These are phyloP conservation scores for Psilocybe subaeruginosa DNA, from an alignment of 768 basidiomycete genomes.

Conservation along the genomic window DNA sequence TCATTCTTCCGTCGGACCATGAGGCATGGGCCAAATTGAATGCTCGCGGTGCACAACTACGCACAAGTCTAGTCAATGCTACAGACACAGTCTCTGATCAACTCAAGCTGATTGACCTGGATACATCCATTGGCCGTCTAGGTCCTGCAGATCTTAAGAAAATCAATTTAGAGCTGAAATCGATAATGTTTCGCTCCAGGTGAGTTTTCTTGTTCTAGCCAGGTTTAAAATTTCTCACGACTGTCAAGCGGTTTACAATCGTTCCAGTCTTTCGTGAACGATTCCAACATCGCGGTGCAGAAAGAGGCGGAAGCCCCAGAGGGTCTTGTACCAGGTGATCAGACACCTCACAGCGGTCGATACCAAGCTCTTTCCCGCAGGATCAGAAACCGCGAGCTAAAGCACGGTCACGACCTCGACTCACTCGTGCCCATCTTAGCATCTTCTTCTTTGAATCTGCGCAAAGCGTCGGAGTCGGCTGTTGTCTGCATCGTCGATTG, in stretches of 20 bases:
- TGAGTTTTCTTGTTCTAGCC: slow-evolving; percentile 13
- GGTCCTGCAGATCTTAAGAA: slow-evolving; percentile 44
- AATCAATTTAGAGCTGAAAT: slow-evolving; percentile 40
- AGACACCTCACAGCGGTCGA: slow-evolving; percentile 25
- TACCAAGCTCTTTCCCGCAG: slow-evolving; percentile 31
- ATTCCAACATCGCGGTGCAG: slow-evolving; percentile 28
- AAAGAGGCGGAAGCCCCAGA: slow-evolving; percentile 21
- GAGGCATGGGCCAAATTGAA: slow-evolving; percentile 32
- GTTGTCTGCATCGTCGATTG: slow-evolving; percentile 29
- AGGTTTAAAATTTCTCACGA: not conserved
- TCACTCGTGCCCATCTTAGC: slow-evolving; percentile 44
- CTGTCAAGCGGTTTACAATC: slow-evolving; percentile 35
- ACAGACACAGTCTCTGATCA: slow-evolving; percentile 36
- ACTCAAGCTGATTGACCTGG: slow-evolving; percentile 41
- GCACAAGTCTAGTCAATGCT: slow-evolving; percentile 32
- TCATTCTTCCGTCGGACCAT: slow-evolving; percentile 35
- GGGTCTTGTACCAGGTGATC: not conserved
- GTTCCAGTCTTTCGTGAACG: slow-evolving; percentile 41
- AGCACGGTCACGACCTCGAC: slow-evolving; percentile 46
- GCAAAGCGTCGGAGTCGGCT: slow-evolving; percentile 32
- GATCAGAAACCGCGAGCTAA: slow-evolving; percentile 35
- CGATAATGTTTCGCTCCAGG: slow-evolving; percentile 41
- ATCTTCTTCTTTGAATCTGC: slow-evolving; percentile 35
- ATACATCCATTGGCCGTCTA: slow-evolving; percentile 44
- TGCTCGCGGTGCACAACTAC: slow-evolving; percentile 25